Evolutionary conservation across 345 rosid species (phyloP).

Genomic region (Laguncularia racemosa): DNA sequence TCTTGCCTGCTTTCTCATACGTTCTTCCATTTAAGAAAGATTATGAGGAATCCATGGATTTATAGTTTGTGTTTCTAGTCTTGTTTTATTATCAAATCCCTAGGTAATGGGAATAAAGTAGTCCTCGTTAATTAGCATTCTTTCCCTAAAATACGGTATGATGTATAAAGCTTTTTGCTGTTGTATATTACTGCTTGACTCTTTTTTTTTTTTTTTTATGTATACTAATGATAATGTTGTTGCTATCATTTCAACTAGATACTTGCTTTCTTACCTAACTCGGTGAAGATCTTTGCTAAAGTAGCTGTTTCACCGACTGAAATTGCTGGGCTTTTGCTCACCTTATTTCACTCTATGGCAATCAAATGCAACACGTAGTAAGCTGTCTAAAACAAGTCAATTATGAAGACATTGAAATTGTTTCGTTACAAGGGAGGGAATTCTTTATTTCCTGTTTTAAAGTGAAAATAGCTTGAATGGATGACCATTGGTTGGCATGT

Average conservation of each 20-base stretch:
- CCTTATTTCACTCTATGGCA: conserved; percentile 64
- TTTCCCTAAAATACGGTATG: neutral
- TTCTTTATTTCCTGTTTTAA: too few species aligned
- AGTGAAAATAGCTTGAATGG: too few species aligned
- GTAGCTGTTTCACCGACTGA: conserved; percentile 77
- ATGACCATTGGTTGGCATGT: too few species aligned
- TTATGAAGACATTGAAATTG: too few species aligned
- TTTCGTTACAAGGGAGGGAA: too few species aligned
- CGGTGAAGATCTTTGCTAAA: conserved; percentile 82
- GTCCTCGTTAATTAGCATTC: neutral
- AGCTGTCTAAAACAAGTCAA: conserved; percentile 13
- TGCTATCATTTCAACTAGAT: conserved; percentile 34
- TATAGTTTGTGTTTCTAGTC: conserved; percentile 74
- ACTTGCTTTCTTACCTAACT: conserved; percentile 66
- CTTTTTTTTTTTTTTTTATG: neutral
- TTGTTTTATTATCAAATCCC: conserved; percentile 73
- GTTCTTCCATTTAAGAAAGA: conserved; percentile 93
- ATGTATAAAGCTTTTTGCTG: neutral
- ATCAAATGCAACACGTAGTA: conserved; percentile 81
- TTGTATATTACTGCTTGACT: neutral
- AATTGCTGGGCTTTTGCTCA: conserved; percentile 74
- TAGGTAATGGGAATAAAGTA: conserved; percentile 37
- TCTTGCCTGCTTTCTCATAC: conserved; percentile 81
- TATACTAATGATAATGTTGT: too few species aligned
- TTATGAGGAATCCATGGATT: conserved; percentile 83